These are phyloP conservation scores for Rhododendron simsii DNA, from an alignment of 148 eudicot species.

Conservation along the genomic window DNA sequence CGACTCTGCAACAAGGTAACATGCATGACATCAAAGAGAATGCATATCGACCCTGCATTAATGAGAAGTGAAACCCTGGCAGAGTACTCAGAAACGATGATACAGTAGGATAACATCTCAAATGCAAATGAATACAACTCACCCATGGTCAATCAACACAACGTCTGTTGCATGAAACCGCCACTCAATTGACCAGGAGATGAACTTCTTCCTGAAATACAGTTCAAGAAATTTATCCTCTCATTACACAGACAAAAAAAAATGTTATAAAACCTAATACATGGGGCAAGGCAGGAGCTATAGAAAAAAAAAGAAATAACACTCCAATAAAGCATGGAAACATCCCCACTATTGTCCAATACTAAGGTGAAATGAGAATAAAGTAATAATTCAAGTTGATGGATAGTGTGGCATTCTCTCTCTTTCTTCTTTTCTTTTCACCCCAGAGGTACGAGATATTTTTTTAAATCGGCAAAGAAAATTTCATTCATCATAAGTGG, in stretches of 20 bases:
- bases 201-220: constrained; percentile 58
- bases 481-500: neutral
- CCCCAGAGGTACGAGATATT: neutral
- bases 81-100: neutral
- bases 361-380: neutral
- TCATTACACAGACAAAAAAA: neutral
- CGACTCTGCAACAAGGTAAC: constrained; percentile 41
- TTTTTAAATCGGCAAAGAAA: neutral
- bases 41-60: neutral
- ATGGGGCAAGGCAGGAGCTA: neutral
- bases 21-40: constrained; percentile 5
- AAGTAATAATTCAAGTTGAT: neutral
- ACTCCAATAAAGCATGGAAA: neutral
- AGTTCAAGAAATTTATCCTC: neutral
- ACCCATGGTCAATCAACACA: constrained; percentile 80
- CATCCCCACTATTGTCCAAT: neutral
- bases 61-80: neutral
- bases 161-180: constrained; percentile 83
- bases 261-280: neutral
- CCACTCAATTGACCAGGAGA: constrained; percentile 95
- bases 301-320: neutral
- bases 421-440: neutral
- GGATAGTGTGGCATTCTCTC: neutral
- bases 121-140: constrained; percentile 20
- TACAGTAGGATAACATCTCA: neutral